A percentile compares a stretch with the other conserved stretches of the same genome.
These are phyloP conservation scores for Globisporangium solare DNA, from an alignment of 352 stramenopile species.

Conservation along the genomic window DNA sequence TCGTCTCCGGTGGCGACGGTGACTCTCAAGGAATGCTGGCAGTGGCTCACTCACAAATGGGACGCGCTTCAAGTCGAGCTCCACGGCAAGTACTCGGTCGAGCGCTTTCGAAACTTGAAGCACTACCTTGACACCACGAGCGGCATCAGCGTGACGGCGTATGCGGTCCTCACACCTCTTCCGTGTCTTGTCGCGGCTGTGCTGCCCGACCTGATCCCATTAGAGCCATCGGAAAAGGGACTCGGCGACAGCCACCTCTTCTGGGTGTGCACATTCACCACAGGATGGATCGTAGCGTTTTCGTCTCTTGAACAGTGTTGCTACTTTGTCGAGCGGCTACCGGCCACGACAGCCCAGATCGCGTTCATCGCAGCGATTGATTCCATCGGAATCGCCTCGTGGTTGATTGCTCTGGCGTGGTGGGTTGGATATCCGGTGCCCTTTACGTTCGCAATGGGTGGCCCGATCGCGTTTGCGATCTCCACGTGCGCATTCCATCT, in stretches of 20 bases:
- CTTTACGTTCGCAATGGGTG: neutral
- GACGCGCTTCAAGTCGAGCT: constrained; percentile 5
- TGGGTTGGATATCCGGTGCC: neutral
- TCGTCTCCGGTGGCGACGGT: no score
- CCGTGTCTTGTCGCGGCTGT: neutral
- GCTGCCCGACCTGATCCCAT: neutral
- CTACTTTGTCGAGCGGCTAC: neutral
- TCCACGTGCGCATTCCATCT: neutral
- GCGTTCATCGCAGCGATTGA: neutral
- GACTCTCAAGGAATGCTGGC: neutral
- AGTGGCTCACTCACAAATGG: neutral
- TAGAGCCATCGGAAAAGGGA: neutral
- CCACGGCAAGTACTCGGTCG: neutral
- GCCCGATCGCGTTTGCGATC: neutral
- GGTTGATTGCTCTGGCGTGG: neutral
- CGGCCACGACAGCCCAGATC: neutral
- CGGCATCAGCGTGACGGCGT: neutral
- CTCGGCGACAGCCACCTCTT: neutral
- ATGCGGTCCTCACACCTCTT: neutral
- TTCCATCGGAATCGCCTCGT: neutral
- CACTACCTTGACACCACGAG: neutral
- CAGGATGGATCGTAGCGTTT: neutral
- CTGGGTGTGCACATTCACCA: neutral
- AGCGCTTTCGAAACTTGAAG: constrained; percentile 3
- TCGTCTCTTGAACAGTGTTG: neutral